Conservation (phyloP, 2,329 filamentous ascomycete species). For the Fusarium subglutinans region DNA sequence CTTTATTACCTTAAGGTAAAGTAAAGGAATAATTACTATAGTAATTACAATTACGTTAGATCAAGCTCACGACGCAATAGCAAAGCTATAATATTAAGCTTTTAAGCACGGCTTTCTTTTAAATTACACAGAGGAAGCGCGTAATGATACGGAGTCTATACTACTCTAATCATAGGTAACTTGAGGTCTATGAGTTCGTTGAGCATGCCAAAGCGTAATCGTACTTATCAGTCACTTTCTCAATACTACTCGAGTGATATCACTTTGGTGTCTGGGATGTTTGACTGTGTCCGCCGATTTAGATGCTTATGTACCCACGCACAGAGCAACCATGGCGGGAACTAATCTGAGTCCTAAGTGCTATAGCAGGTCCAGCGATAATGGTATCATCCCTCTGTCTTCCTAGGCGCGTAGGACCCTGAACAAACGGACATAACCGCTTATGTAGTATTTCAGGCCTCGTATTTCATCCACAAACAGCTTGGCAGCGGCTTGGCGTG, state of each 20-base stretch:
- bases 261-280: neutral
- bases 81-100: too few relatives aligned
- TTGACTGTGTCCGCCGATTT: neutral
- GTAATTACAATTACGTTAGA: too few relatives aligned
- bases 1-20: too few relatives aligned
- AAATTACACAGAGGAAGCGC: too few relatives aligned
- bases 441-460: neutral
- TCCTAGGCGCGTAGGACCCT: neutral
- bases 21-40: too few relatives aligned
- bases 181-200: neutral
- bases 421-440: neutral
- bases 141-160: too few relatives aligned
- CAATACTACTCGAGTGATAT: neutral
- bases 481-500: neutral
- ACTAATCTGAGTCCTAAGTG: neutral
- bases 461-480: neutral
- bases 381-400: neutral
- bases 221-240: neutral
- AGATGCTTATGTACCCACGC: neutral
- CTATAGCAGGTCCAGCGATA: neutral
- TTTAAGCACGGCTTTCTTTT: too few relatives aligned
- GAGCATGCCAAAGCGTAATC: neutral
- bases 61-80: rapidly evolving
- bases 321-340: neutral
- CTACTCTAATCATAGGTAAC: too few relatives aligned